Conservation (phyloP, 1,284 basidiomycete genomes). For the Ustilago xerochloae region DNA sequence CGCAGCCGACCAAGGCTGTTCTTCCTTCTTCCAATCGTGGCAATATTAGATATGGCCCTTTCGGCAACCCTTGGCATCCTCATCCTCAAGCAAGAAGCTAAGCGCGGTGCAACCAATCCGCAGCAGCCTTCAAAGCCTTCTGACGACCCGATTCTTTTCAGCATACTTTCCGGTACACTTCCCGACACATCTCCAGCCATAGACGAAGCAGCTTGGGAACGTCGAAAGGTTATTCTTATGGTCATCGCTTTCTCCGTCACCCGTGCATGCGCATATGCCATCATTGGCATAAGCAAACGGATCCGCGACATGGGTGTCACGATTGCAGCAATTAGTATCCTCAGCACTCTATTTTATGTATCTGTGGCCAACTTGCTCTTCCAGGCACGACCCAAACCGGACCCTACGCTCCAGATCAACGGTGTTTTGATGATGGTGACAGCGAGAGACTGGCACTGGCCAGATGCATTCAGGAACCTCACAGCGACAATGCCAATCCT, state of each 20-base stretch:
- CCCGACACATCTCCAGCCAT: neutral
- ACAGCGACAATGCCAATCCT: constrained; percentile 45
- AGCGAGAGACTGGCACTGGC: constrained; percentile 24
- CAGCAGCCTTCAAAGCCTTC: neutral
- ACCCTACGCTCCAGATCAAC: neutral
- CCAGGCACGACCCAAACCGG: constrained; percentile 35
- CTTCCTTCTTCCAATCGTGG: constrained; percentile 32
- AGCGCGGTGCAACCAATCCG: neutral
- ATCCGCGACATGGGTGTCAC: constrained; percentile 44
- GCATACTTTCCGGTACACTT: neutral
- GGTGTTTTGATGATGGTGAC: neutral
- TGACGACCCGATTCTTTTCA: constrained; percentile 13
- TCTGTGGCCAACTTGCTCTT: constrained; percentile 53
- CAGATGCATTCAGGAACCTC: constrained; percentile 24
- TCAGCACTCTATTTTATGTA: constrained; percentile 49
- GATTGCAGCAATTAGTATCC: constrained; percentile 48
- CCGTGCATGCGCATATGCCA: constrained; percentile 22
- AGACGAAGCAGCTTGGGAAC: constrained; percentile 28
- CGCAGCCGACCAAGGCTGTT: constrained; percentile 22
- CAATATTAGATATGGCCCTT: constrained; percentile 28
- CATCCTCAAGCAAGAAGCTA: constrained; percentile 24
- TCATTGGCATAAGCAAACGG: constrained; percentile 46
- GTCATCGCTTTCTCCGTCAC: constrained; percentile 41
- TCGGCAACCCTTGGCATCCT: constrained; percentile 29
- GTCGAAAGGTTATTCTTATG: constrained; percentile 24